Evolutionary conservation across 108 stramenopile genomes (phyloP).

Genomic region (Aurantiochytrium sp.): DNA sequence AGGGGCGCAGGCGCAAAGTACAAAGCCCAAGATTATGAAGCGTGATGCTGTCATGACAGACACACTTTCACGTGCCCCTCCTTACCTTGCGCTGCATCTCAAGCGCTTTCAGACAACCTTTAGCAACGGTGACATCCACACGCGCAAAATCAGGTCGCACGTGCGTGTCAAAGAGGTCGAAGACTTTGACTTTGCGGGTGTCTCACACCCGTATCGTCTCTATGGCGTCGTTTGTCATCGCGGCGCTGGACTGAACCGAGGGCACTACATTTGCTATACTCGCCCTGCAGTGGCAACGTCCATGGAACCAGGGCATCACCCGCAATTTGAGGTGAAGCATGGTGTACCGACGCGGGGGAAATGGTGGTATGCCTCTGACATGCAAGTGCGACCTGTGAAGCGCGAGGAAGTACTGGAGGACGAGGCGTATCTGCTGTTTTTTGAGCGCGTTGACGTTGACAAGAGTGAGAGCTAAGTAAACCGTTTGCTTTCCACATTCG

Average conservation of each 20-base stretch:
- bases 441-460: not conserved
- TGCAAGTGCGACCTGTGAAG: not conserved
- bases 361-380: not conserved
- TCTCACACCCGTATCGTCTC: not conserved
- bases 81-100: not conserved
- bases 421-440: not conserved
- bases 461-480: no score
- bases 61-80: not conserved
- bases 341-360: not conserved
- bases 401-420: not conserved
- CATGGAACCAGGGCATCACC: not conserved
- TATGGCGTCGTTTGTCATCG: not conserved
- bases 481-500: no score
- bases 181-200: not conserved
- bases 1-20: no score
- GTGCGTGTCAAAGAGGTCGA: not conserved
- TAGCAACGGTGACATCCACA: not conserved
- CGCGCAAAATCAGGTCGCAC: not conserved
- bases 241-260: not conserved
- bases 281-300: not conserved
- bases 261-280: not conserved
- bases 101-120: constrained; percentile 8
- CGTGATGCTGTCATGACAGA: not conserved
- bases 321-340: not conserved
- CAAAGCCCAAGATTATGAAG: not conserved